Base-by-base conservation (phyloP, 805 yeast species). In the Pichia eremophila region DNA sequence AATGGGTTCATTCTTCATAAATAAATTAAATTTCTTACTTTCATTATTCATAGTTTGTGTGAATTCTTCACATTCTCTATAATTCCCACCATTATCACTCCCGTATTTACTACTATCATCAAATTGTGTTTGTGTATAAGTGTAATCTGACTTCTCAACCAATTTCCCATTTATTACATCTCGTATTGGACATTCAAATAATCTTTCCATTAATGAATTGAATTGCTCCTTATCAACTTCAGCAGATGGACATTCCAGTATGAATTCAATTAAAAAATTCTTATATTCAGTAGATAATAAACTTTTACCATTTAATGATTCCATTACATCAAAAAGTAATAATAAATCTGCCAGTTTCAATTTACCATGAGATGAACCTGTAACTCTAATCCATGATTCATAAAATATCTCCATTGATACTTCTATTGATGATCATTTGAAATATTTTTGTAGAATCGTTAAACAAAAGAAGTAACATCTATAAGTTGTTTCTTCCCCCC, bases 261-360 rank as follows among this genome's bases (percentile, higher is more conserved):
- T 47, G 29, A 53, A 50, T 27, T 56, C 58, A 17, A 53, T 42
- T 27, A 54, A 39, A 43, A 56, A 53, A 8, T 51, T 44, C 12
- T 54, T 37, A n/a, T 48, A 51, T 15, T 55, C 59, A 5, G 40
- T 19, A 4, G 57, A 47, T 14, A 56, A 19, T 5, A 55, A 28
- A 25, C 37, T 46, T 17, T 38, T 44, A 9, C 39, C 43, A 25
- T 39, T 37, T 28, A 39, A 29, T n/a, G 43, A 38, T 18, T 55
- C 57, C 15, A 56, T 40, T 4, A 47, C 43, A 31, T 55, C 50
- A 27, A 55, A 40, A 11, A 56, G 39, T 11, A 35, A 27, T 12
- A 54, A 25, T 19, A 53, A 28, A 43, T 53, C 52, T 14, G 50
- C 41, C 35, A 55, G 14, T 18, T 43, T 39, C 1, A 48, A 25